phyloP scores from a whole-genome alignment of 2,329 filamentous ascomycete genomes.

The Penicillium sp. region DNA sequence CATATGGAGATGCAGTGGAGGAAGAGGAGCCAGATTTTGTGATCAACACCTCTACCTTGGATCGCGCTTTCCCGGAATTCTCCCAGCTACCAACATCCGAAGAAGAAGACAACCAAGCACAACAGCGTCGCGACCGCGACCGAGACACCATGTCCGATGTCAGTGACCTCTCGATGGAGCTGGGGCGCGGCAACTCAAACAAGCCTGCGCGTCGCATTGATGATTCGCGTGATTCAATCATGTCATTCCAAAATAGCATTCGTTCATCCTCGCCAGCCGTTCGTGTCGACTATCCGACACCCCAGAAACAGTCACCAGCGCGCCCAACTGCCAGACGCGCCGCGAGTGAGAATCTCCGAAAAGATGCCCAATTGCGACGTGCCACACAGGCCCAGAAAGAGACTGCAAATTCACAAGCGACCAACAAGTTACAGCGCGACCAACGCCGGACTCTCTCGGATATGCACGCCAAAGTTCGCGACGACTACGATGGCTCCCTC shows the following conservation, averaged over 20 bases:
- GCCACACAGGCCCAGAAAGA: slow-evolving; percentile 39
- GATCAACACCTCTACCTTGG: slow-evolving; percentile 44
- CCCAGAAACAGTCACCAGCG: slow-evolving; percentile 31
- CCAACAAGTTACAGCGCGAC: slow-evolving; percentile 29
- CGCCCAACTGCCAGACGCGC: slow-evolving; percentile 26
- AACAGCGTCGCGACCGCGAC: slow-evolving; percentile 3
- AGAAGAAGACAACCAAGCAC: slow-evolving; percentile 30
- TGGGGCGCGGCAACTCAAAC: slow-evolving; percentile 46
- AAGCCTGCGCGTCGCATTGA: slow-evolving; percentile 35
- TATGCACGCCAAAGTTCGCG: slow-evolving; percentile 49
- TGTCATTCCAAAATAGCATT: slow-evolving; percentile 44
- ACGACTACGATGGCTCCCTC: slow-evolving; percentile 49
- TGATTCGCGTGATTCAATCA: slow-evolving; percentile 47
- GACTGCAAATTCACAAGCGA: slow-evolving; percentile 34
- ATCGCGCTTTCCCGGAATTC: slow-evolving; percentile 45
- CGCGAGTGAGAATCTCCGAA: slow-evolving; percentile 35
- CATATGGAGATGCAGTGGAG: slow-evolving; percentile 30
- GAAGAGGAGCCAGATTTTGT: slow-evolving; percentile 40
- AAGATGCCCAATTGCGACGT: slow-evolving; percentile 37
- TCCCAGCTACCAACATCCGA: slow-evolving; percentile 38
- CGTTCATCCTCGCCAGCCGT: slow-evolving; percentile 38
- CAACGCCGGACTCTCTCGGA: slow-evolving; percentile 50
- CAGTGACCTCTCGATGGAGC: slow-evolving; percentile 51
- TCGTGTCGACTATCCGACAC: slow-evolving; percentile 33
- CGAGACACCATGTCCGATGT: slow-evolving; percentile 20